Base-by-base conservation (phyloP, 805 yeast species). In the Kazachstania psychrophila region DNA sequence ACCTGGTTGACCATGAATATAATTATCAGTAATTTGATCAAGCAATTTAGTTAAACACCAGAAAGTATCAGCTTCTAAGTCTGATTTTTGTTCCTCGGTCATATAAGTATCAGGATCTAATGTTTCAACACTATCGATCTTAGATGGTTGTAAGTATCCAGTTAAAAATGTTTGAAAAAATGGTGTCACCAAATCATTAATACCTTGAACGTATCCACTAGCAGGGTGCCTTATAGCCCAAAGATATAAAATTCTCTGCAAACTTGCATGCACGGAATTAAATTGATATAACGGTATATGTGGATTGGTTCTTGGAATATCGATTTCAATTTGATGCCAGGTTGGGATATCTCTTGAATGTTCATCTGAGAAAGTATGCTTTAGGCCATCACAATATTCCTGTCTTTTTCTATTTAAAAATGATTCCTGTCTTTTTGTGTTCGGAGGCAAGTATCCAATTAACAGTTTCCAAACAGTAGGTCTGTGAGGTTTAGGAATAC, bases 181-280 rank as follows among this genome's bases (percentile, higher is more conserved):
- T 3, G 98, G 97, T 2, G 96, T 89, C 12, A 79, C 85, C 34
- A 89, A 68, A 61, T 89, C 98, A 58, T 89, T 89, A 35, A 89
- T 89, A 19, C 98, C 98, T 64, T 89, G 98, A 15, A 89, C 98
- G 58, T 89, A 89, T 12, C 98, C 98, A 53, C 92, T 79, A 6
- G 97, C 96, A 1, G 98, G 97, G 56, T 92, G 97, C 47, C 97
- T 70, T 18, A 89, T 77, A 0, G 97, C 94, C 98, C 98, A 89
- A 23, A 89, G 65, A 52, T 87, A 89, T 37, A 89, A 63, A 8
- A 92, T 77, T 46, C 81, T 75, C 49, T 88, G 87, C 41, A 89
- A 64, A 12, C 94, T 75, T 38, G 77, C 64, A 48, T 89, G 97
- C 0, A 92, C 84, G 2, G 77, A 64, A 15, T 72, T 72, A 47